Conservation (phyloP, 1,139 yeast species). For the Blastobotrys proliferans region DNA sequence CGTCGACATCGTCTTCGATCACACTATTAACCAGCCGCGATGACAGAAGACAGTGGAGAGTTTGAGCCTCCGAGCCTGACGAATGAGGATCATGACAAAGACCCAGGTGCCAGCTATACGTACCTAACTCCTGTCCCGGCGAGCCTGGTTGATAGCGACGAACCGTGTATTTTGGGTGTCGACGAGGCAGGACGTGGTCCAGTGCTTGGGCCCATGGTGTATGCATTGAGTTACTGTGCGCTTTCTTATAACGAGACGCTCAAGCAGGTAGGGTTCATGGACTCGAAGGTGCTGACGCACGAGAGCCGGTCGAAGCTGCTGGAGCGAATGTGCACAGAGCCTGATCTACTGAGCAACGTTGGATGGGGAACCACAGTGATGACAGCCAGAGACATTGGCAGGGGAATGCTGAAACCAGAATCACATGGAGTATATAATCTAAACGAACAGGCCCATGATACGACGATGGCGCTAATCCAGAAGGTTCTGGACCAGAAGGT, state of each 20-base stretch:
- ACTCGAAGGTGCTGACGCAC: conserved; percentile 82
- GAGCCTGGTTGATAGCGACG: conserved; percentile 19
- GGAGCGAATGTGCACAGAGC: conserved; percentile 48
- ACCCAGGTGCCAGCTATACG: conserved; percentile 30
- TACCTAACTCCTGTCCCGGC: conserved; percentile 38
- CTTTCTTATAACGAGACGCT: conserved; percentile 53
- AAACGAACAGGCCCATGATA: conserved; percentile 94
- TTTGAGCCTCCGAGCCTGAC: conserved; percentile 32
- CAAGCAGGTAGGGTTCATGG: conserved; percentile 75
- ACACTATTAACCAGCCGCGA: too few species aligned
- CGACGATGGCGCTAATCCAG: conserved; percentile 75
- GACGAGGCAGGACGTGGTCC: conserved; percentile 99
- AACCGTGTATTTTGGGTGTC: conserved; percentile 66
- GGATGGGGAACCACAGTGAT: conserved; percentile 89
- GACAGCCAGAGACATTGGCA: conserved; percentile 82
- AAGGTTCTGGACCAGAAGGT: conserved; percentile 58
- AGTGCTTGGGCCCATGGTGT: conserved; percentile 93
- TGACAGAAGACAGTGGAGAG: conserved; percentile 3
- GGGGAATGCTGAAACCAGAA: conserved; percentile 79
- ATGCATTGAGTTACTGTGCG: conserved; percentile 78
- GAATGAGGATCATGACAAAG: conserved; percentile 10
- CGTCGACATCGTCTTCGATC: too few species aligned
- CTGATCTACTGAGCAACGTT: conserved; percentile 48
- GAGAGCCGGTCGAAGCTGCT: conserved; percentile 61
- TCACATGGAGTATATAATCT: conserved; percentile 57